Percentiles rank a stretch among this genome's conserved stretches.
These are phyloP conservation scores for Pichia ethanolica DNA, from an alignment of 805 yeast species.

Conservation along the genomic window DNA sequence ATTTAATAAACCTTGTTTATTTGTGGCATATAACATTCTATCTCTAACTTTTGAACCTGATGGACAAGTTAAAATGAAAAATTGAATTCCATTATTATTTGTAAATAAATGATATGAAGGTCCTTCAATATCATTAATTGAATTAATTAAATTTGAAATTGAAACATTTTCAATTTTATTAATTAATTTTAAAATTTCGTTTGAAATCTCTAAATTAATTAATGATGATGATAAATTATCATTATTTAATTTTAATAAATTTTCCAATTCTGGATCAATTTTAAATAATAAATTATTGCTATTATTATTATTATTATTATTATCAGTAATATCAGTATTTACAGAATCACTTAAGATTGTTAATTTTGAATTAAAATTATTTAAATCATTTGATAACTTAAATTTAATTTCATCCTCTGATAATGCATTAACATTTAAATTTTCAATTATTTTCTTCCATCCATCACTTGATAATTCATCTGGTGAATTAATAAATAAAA, in stretches of 20 bases:
- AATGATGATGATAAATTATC: not conserved
- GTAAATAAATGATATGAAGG: slow-evolving; percentile 11
- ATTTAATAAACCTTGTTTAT: slow-evolving; percentile 52
- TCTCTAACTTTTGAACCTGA: slow-evolving; percentile 83
- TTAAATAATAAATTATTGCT: slow-evolving; percentile 4
- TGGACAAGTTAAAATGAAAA: slow-evolving; percentile 83
- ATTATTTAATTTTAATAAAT: not conserved
- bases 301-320: not conserved
- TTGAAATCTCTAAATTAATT: slow-evolving; percentile 1
- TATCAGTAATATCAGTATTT: not conserved
- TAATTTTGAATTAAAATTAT: too few relatives aligned
- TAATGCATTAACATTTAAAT: slow-evolving; percentile 37
- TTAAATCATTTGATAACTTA: slow-evolving; percentile 16
- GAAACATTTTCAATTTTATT: not conserved
- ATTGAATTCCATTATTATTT: slow-evolving; percentile 14
- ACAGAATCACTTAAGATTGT: too few relatives aligned
- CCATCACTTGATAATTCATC: slow-evolving; percentile 47
- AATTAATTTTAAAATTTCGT: slow-evolving; percentile 2
- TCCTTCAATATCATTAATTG: not conserved
- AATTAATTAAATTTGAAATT: not conserved
- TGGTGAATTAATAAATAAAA: slow-evolving; percentile 48
- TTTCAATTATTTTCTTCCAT: slow-evolving; percentile 34
- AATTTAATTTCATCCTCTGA: slow-evolving; percentile 53
- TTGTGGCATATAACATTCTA: slow-evolving; percentile 88
- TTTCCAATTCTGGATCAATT: not conserved